Evolutionary conservation across 306 rosid species (phyloP).

Genomic region (Glycyrrhiza uralensis): DNA sequence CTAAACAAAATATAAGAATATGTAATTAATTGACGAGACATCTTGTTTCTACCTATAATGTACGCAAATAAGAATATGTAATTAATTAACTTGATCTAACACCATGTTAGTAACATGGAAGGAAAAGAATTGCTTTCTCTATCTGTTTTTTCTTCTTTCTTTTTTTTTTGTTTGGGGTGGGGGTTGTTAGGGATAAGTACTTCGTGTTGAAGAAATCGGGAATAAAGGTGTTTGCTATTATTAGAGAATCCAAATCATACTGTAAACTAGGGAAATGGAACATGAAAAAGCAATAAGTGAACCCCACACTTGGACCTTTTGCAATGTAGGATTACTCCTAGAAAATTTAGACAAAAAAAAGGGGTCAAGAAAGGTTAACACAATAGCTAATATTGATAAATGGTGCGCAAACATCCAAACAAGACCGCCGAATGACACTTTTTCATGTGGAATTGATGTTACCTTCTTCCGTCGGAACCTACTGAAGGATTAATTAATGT

Average conservation of each 20-base stretch:
- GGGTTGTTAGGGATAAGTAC: background rate
- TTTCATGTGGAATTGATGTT: conserved; percentile 13
- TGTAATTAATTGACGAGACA: no score
- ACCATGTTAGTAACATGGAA: background rate
- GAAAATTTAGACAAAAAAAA: background rate
- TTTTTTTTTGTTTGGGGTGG: background rate
- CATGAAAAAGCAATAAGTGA: background rate
- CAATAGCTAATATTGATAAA: background rate
- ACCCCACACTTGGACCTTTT: background rate
- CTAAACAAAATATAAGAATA: no score
- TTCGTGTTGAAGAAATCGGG: conserved; percentile 36
- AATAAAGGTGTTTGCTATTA: background rate
- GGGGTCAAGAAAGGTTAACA: background rate
- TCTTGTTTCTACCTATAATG: background rate
- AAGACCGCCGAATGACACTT: conserved; percentile 21
- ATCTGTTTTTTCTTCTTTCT: no score
- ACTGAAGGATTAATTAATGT: background rate
- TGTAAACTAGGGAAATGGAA: background rate
- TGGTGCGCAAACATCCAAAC: conserved; percentile 25
- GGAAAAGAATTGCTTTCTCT: no score
- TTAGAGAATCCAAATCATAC: background rate
- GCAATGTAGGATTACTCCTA: background rate
- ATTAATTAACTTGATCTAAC: background rate
- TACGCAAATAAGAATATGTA: background rate
- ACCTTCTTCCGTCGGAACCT: background rate